Percentiles rank a stretch among this genome's conserved stretches.
These are phyloP conservation scores for Linnemannia schmuckeri DNA, from an alignment of 192 early-diverging fungal species.

Conservation along the genomic window DNA sequence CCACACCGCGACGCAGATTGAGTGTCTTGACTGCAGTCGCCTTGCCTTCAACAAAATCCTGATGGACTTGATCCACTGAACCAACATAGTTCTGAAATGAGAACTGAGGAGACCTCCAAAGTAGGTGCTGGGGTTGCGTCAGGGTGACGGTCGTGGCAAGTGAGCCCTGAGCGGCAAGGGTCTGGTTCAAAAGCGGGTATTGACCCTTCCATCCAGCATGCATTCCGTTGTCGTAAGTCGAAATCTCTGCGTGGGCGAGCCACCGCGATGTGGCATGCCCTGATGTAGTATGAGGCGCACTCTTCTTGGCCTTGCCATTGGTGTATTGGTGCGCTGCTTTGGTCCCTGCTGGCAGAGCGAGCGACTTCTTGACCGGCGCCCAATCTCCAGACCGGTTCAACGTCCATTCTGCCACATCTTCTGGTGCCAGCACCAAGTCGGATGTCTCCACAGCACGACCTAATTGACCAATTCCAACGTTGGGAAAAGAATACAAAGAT, in stretches of 20 bases:
- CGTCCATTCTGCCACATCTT: constrained; percentile 72
- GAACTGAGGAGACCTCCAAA: constrained; percentile 67
- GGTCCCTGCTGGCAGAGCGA: constrained; percentile 20
- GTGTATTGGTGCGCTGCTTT: background rate
- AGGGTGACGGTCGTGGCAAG: constrained; percentile 31
- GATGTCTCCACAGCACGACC: constrained; percentile 60
- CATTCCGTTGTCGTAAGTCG: constrained; percentile 61
- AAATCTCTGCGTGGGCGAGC: constrained; percentile 67
- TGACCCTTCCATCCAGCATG: constrained; percentile 56
- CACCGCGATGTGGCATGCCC: constrained; percentile 38
- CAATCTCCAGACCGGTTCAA: constrained; percentile 62
- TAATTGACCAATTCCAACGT: background rate
- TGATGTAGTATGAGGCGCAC: constrained; percentile 8
- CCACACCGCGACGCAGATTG: constrained; percentile 60
- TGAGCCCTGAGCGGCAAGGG: constrained; percentile 37
- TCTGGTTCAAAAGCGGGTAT: constrained; percentile 48
- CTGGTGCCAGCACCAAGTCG: constrained; percentile 64
- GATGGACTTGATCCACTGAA: constrained; percentile 41
- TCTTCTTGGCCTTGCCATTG: constrained; percentile 17
- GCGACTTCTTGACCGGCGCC: constrained; percentile 57
- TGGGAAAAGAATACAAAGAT: background rate
- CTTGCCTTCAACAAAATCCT: constrained; percentile 44
- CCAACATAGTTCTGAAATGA: constrained; percentile 62
- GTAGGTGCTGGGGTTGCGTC: constrained; percentile 54
- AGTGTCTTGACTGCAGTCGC: constrained; percentile 58